Base-by-base conservation (phyloP, 768 basidiomycete genomes). In the Russula foetens region DNA sequence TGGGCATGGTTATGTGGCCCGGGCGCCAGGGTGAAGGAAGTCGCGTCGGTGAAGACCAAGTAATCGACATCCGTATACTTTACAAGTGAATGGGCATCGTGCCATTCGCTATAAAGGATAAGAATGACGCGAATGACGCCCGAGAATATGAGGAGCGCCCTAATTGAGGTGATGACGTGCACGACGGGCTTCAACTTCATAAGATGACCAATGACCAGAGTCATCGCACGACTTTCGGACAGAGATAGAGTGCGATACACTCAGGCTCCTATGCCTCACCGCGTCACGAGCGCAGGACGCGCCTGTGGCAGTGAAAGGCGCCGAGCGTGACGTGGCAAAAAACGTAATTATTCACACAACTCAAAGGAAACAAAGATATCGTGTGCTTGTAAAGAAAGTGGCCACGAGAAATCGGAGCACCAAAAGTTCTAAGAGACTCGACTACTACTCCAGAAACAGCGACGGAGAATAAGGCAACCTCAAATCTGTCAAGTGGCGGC, bases 31-130 rank as follows among this genome's bases (percentile, higher is more conserved):
- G 91, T 68, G 69, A 90, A 92, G 44, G 74, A 76, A 1, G 93
- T 85, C 4, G 97, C 97, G 71, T 98, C 96, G 48, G 83, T 89
- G 76, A 98, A 97, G 67, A 99, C 96, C 39, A 84, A 81, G 73
- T 98, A 98, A 74, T 99, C 97, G 65, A 98, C 80, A 73, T 99
- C 97, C n/a, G 97, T 98, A 70, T 98, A 99, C 72, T 95, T 95
- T 24, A 98, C 85, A 31, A 83, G 71, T 1, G 89, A 90, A 66
- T 76, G 84, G 17, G 82, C 81, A 67, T 97, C 93, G 60, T 94
- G 92, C 84, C 90, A 92, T 74, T 90, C 89, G 69, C 91, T 92
- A 71, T 94, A 96, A 4, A 86, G 69, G 59, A 96, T 86, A 46
- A 96, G 81, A 6, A 70, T 77, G 33, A 89, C 70, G 60, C 92